Conservation (phyloP, 2,329 filamentous ascomycete species). For the Fusarium fracticaudum region DNA sequence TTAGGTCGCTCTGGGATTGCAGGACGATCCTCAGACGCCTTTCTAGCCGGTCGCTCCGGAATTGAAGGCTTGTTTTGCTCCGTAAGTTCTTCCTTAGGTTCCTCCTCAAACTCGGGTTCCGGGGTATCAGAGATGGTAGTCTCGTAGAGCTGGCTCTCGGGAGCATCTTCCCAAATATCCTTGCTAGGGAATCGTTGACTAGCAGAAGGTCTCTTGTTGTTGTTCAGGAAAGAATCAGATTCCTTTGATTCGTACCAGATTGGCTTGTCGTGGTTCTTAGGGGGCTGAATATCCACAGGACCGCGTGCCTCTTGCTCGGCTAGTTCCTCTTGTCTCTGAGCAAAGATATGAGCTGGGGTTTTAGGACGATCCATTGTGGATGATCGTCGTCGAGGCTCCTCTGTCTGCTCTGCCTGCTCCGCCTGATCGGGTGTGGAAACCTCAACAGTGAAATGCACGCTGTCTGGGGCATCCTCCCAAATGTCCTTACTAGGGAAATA, state of each 20-base stretch:
- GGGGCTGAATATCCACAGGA: slow-evolving; percentile 43
- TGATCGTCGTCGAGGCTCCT: slow-evolving; percentile 51
- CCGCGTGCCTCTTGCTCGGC: slow-evolving; percentile 62
- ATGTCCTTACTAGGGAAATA: slow-evolving; percentile 93
- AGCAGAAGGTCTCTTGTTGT: slow-evolving; percentile 62
- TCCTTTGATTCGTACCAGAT: slow-evolving; percentile 58
- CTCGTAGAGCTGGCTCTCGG: slow-evolving; percentile 82
- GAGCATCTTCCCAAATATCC: slow-evolving; percentile 94
- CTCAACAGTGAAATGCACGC: slow-evolving; percentile 79
- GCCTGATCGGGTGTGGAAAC: slow-evolving; percentile 78
- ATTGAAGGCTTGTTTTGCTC: slow-evolving; percentile 45
- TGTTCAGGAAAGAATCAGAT: slow-evolving; percentile 55
- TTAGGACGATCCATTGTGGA: slow-evolving; percentile 53
- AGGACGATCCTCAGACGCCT: slow-evolving; percentile 55
- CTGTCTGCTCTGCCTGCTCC: slow-evolving; percentile 50
- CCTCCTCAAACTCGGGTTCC: slow-evolving; percentile 36
- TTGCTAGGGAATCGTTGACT: slow-evolving; percentile 85
- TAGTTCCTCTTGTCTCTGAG: slow-evolving; percentile 71
- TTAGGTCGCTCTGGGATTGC: slow-evolving; percentile 64
- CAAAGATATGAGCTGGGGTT: slow-evolving; percentile 72
- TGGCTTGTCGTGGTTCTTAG: slow-evolving; percentile 48
- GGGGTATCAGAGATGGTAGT: slow-evolving; percentile 69
- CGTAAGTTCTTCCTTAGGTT: slow-evolving; percentile 30
- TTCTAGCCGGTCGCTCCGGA: slow-evolving; percentile 50
- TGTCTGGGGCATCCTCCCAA: slow-evolving; percentile 95